phyloP scores from a whole-genome alignment of 2,329 filamentous ascomycete species.

The Didymellaceae sp. region DNA sequence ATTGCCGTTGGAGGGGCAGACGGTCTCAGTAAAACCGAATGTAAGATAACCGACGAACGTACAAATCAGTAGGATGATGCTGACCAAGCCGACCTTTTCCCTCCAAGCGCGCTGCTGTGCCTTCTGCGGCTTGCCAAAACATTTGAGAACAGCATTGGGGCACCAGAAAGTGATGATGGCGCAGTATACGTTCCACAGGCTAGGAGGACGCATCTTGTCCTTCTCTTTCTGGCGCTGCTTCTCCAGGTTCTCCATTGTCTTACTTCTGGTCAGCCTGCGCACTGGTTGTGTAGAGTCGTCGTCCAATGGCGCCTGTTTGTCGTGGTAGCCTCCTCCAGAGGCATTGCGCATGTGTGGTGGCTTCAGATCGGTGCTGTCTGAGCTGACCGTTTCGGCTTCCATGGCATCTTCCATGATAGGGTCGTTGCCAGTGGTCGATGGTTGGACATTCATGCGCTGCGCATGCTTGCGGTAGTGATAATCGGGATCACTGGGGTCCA shows the following conservation, averaged over 20 bases:
- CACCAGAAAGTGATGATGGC: constrained; percentile 93
- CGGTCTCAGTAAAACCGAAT: constrained; percentile 90
- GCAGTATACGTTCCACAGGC: constrained; percentile 95
- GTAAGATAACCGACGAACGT: constrained; percentile 91
- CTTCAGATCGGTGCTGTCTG: constrained; percentile 68
- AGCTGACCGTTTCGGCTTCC: constrained; percentile 61
- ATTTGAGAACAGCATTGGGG: constrained; percentile 81
- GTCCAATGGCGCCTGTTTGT: constrained; percentile 47
- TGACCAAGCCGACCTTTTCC: constrained; percentile 97
- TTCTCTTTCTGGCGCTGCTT: constrained; percentile 64
- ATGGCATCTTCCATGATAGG: constrained; percentile 77
- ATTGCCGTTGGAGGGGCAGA: constrained; percentile 75
- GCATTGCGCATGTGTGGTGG: constrained; percentile 46
- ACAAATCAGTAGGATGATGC: constrained; percentile 88
- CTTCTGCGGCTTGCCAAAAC: constrained; percentile 83
- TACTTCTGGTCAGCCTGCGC: constrained; percentile 71
- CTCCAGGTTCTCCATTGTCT: constrained; percentile 65
- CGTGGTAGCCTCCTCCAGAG: constrained; percentile 48
- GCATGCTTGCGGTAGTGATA: constrained; percentile 97
- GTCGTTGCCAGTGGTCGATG: constrained; percentile 91
- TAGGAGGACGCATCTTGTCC: constrained; percentile 76
- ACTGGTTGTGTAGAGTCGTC: constrained; percentile 46
- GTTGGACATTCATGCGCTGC: constrained; percentile 86
- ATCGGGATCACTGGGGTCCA: constrained; percentile 87
- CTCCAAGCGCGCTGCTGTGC: constrained; percentile 93